These are phyloP conservation scores for Erigeron canadensis DNA, from an alignment of 129 eudicot species.

Conservation along the genomic window DNA sequence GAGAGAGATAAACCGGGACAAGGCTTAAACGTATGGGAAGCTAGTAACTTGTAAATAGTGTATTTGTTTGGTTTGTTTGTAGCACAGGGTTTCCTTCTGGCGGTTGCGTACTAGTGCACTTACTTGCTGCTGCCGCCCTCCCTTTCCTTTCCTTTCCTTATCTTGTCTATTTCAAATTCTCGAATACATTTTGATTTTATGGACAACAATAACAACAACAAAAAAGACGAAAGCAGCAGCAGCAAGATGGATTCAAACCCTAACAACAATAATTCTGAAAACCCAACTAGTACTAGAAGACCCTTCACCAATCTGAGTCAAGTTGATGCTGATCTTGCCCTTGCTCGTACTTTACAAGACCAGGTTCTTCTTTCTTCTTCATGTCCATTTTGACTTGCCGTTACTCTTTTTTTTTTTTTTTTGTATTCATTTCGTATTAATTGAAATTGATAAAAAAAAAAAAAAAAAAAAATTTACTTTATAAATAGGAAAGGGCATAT, in stretches of 20 bases:
- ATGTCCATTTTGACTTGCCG: no score
- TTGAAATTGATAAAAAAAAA: not conserved
- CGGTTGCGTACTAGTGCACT: no score
- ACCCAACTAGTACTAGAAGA: conserved; percentile 35
- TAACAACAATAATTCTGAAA: not conserved
- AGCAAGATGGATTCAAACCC: conserved; percentile 7
- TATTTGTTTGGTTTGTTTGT: no score
- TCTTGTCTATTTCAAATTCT: no score
- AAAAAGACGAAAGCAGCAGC: conserved; percentile 32
- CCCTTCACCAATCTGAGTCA: conserved; percentile 82
- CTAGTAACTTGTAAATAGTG: no score
- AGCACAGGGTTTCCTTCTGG: no score
- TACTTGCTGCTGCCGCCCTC: no score
- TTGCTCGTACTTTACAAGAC: conserved; percentile 87
- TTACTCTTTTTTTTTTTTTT: not conserved
- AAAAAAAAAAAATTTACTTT: no score
- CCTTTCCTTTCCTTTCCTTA: no score
- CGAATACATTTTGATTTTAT: no score
- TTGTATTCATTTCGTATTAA: not conserved
- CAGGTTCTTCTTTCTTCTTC: conserved; percentile 42
- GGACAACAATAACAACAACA: conserved; percentile 36
- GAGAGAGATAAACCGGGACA: no score
- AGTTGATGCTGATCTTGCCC: conserved; percentile 93
- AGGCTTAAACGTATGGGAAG: no score
- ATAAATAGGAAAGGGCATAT: conserved; percentile 85